These are phyloP conservation scores for Sporisorium exsertum DNA, from an alignment of 1,284 basidiomycete species.

Conservation along the genomic window DNA sequence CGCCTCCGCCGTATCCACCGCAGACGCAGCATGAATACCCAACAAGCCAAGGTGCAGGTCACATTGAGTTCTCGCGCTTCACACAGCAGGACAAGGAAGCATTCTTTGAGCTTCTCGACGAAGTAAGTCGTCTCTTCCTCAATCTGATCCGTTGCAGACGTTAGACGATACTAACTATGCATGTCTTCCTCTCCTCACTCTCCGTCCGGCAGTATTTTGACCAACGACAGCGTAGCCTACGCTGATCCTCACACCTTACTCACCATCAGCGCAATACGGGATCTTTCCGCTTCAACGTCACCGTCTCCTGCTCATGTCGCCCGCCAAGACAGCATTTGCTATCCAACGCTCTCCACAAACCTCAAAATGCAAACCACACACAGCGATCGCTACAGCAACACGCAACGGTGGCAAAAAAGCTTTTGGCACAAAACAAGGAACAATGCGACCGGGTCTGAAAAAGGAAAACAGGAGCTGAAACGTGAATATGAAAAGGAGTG, in stretches of 20 bases:
- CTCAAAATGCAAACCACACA: not conserved
- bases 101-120: constrained; percentile 61
- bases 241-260: constrained; percentile 12
- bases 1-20: constrained; percentile 52
- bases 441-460: constrained; percentile 14
- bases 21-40: constrained; percentile 24
- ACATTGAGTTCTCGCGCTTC: constrained; percentile 60
- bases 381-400: not conserved
- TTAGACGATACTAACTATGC: not conserved
- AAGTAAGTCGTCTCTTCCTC: constrained; percentile 29
- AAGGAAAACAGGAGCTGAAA: not conserved
- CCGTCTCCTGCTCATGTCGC: not conserved
- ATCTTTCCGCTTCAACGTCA: not conserved
- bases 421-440: constrained; percentile 18
- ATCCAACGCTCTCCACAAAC: not conserved
- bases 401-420: constrained; percentile 8
- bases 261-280: not conserved
- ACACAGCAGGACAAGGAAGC: constrained; percentile 56
- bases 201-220: constrained; percentile 27
- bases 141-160: no score
- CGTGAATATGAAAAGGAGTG: not conserved
- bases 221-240: constrained; percentile 30
- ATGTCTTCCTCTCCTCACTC: not conserved
- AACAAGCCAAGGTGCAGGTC: constrained; percentile 16
- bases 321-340: not conserved